A percentile compares a stretch with the other conserved stretches of the same genome.
Evolutionary conservation across 208 protist genomes (phyloP).

Genomic region (Zelonia costaricensis): DNA sequence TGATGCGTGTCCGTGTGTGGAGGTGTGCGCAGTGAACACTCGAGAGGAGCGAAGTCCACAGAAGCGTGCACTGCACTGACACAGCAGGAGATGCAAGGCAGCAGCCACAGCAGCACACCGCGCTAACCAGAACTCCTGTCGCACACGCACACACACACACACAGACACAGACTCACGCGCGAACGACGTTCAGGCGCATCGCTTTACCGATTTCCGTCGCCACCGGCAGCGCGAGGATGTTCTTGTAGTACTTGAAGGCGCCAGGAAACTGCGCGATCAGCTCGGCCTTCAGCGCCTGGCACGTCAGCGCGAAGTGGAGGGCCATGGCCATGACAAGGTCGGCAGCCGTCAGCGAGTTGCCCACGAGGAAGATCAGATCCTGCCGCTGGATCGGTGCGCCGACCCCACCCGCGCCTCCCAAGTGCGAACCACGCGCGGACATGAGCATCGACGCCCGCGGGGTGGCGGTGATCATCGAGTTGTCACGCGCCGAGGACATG

Average conservation of each 20-base stretch:
- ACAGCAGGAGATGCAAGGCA: too few species aligned
- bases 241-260: conserved; percentile 40
- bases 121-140: too few species aligned
- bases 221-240: conserved; percentile 55
- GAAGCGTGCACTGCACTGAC: too few species aligned
- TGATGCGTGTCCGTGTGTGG: too few species aligned
- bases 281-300: conserved; percentile 19
- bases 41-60: too few species aligned
- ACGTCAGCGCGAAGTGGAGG: conserved; percentile 35
- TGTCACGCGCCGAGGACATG: conserved; percentile 13
- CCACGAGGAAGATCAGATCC: conserved; percentile 63
- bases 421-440: conserved; percentile 23
- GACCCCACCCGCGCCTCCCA: conserved; percentile 7
- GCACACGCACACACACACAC: background rate
- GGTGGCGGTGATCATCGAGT: conserved; percentile 15
- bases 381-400: conserved; percentile 27
- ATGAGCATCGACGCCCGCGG: conserved; percentile 33
- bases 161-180: background rate
- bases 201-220: conserved; percentile 60
- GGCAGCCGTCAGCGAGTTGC: conserved; percentile 71
- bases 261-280: conserved; percentile 9
- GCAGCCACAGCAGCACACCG: too few species aligned
- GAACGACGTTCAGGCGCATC: conserved; percentile 36
- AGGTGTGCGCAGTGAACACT: too few species aligned
- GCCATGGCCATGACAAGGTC: conserved; percentile 57